Conservation (phyloP, 1,284 basidiomycete genomes). For the Paramarasmius palmivorus region DNA sequence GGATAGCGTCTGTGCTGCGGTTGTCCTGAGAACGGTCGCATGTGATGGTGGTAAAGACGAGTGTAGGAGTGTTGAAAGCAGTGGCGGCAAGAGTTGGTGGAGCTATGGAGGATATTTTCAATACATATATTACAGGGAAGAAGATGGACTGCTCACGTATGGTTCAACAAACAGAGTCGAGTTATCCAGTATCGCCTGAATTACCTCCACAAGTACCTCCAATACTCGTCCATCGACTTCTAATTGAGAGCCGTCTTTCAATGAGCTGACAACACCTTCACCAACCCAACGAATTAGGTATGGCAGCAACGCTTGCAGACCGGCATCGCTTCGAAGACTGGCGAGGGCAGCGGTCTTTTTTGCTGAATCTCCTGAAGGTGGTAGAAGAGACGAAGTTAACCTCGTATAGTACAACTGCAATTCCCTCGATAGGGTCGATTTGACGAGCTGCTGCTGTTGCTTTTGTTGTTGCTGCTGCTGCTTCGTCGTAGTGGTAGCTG, state of each 20-base stretch:
- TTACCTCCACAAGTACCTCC: conserved; percentile 80
- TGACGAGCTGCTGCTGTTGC: conserved; percentile 72
- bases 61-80: conserved; percentile 89
- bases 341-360: conserved; percentile 89
- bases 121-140: neutral
- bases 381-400: conserved; percentile 83
- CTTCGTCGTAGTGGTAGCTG: conserved; percentile 20
- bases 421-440: conserved; percentile 92
- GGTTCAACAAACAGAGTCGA: conserved; percentile 93
- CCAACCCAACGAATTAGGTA: conserved; percentile 96
- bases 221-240: conserved; percentile 69
- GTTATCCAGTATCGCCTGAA: conserved; percentile 83
- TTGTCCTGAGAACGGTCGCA: conserved; percentile 65
- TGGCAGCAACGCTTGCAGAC: conserved; percentile 90
- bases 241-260: conserved; percentile 59
- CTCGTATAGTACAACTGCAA: conserved; percentile 95
- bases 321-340: conserved; percentile 87
- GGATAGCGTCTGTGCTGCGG: conserved; percentile 81
- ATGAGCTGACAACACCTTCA: conserved; percentile 76
- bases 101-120: conserved; percentile 50
- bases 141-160: conserved; percentile 68
- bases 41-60: conserved; percentile 71
- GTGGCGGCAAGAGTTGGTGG: conserved; percentile 93
- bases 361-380: conserved; percentile 58
- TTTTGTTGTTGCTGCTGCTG: conserved; percentile 46